Conservation (phyloP, 352 stramenopile species). For the Globisporangium spiculum region DNA sequence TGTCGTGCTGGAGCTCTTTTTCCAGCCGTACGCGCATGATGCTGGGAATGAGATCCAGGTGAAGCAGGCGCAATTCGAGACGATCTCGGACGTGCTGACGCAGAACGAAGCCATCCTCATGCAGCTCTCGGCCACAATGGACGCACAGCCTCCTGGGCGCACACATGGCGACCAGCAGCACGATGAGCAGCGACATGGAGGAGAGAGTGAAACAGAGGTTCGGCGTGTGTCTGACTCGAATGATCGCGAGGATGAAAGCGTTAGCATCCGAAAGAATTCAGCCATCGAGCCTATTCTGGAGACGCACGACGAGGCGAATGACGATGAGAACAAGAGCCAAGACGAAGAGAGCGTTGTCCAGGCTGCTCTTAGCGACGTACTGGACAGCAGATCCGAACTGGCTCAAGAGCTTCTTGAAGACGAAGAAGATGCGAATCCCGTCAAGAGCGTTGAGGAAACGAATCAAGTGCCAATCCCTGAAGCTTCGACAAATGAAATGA, state of each 20-base stretch:
- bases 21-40: conserved; percentile 35
- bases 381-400: not conserved
- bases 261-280: not conserved
- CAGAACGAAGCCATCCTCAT: conserved; percentile 64
- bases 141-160: not conserved
- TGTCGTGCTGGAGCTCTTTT: conserved; percentile 56
- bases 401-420: not conserved
- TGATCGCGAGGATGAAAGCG: not conserved
- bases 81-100: conserved; percentile 53
- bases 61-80: conserved; percentile 36
- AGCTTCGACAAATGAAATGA: not conserved
- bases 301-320: not conserved
- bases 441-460: not conserved
- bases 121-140: conserved; percentile 23
- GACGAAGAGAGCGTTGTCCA: conserved; percentile 1
- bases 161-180: not conserved
- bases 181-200: not conserved
- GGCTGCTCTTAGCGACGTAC: not conserved
- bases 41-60: conserved; percentile 27
- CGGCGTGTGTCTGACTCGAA: not conserved
- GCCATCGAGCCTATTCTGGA: conserved; percentile 8
- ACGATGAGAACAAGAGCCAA: not conserved
- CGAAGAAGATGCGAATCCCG: not conserved
- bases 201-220: not conserved
- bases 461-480: not conserved